Evolutionary conservation across 116 monocot genomes (phyloP).

Genomic region (Dioscorea cayenensis): DNA sequence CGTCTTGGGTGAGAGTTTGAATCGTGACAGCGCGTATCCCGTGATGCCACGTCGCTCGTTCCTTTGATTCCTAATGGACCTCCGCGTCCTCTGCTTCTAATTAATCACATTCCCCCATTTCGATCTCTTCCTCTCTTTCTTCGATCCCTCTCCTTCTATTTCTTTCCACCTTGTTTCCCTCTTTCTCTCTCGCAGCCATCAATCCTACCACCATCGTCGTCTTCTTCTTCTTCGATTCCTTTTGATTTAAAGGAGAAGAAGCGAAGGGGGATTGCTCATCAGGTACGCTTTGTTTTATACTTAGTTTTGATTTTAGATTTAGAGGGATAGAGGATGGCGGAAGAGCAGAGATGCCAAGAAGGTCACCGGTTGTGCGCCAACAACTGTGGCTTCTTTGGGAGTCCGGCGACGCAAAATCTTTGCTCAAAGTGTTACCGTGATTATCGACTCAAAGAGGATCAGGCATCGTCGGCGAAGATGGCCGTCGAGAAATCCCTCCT

Average conservation of each 20-base stretch:
- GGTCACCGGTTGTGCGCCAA: conserved; percentile 68
- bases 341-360: conserved; percentile 68
- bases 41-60: too few relatives aligned
- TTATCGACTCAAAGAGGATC: conserved; percentile 48
- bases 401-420: conserved; percentile 55
- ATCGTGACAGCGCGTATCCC: too few relatives aligned
- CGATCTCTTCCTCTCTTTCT: not conserved
- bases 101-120: not conserved
- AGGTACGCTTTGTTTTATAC: not conserved
- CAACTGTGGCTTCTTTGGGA: conserved; percentile 81
- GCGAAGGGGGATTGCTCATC: too few relatives aligned
- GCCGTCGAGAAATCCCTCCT: conserved; percentile 61
- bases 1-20: too few relatives aligned
- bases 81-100: not conserved
- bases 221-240: not conserved
- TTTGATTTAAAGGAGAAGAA: too few relatives aligned
- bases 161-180: not conserved
- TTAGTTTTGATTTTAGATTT: not conserved
- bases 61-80: too few relatives aligned
- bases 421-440: conserved; percentile 86
- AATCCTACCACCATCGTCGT: not conserved
- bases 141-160: not conserved
- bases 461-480: conserved; percentile 53
- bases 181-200: too few relatives aligned
- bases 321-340: conserved; percentile 29